A percentile compares a stretch with the other conserved stretches of the same genome.
Evolutionary conservation across 495 filamentous ascomycete genomes (phyloP).

Genomic region (Aspergillus olivimuriae): DNA sequence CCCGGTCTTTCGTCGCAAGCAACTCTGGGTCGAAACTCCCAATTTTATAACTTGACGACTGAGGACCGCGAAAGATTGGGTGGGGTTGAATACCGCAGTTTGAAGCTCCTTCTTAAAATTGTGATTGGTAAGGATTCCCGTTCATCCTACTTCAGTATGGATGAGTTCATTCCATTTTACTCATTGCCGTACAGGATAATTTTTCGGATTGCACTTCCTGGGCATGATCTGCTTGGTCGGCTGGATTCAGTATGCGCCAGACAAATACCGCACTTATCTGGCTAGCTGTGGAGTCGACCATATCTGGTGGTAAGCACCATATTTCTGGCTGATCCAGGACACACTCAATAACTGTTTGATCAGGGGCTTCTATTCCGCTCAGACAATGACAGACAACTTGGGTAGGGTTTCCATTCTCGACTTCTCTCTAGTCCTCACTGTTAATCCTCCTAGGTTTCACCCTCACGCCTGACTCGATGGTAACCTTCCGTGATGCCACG

Average conservation of each 20-base stretch:
- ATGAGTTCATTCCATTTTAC: not conserved
- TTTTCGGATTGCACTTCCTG: conserved; percentile 57
- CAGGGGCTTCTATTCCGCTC: conserved; percentile 30
- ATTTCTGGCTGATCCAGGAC: not conserved
- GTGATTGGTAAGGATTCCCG: conserved; percentile 39
- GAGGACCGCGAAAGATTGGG: conserved; percentile 54
- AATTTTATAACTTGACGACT: conserved; percentile 62
- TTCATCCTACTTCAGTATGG: too few species aligned
- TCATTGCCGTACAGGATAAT: conserved; percentile 44
- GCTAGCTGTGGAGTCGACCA: conserved; percentile 47
- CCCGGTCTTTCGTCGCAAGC: conserved; percentile 30
- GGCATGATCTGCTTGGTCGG: conserved; percentile 57
- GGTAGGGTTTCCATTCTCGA: too few species aligned
- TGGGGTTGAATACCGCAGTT: conserved; percentile 57
- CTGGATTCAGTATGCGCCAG: conserved; percentile 57
- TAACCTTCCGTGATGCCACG: conserved; percentile 62
- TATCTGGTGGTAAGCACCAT: conserved; percentile 62
- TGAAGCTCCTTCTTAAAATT: conserved; percentile 51
- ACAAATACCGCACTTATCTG: conserved; percentile 50
- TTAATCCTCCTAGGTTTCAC: conserved; percentile 66
- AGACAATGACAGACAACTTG: conserved; percentile 31
- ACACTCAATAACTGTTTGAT: not conserved
- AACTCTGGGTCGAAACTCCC: conserved; percentile 72
- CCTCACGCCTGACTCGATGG: conserved; percentile 78
- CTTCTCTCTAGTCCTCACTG: too few species aligned